Evolutionary conservation across 139 green algal species (phyloP).

Genomic region (Astrephomene gubernaculifera): DNA sequence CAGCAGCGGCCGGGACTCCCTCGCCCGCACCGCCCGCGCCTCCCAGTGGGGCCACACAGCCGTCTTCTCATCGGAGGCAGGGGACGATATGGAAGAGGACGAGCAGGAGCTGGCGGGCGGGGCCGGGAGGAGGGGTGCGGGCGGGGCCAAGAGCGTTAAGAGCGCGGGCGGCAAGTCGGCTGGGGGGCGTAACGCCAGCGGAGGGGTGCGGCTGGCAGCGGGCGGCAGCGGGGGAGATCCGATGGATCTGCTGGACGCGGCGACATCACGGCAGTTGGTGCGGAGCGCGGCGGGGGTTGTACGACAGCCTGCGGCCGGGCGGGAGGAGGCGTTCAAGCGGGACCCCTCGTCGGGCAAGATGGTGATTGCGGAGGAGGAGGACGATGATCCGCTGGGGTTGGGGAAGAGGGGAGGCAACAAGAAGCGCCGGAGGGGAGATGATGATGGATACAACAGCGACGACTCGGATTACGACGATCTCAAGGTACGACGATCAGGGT

Average conservation of each 20-base stretch:
- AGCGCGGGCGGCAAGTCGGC: neutral
- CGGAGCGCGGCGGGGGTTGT: slow-evolving; percentile 50
- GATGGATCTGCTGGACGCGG: slow-evolving; percentile 87
- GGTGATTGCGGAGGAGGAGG: slow-evolving; percentile 74
- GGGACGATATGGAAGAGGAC: neutral
- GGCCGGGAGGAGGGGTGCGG: neutral
- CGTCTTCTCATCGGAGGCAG: slow-evolving; percentile 81
- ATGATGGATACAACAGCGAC: slow-evolving; percentile 59
- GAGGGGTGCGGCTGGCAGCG: slow-evolving; percentile 25
- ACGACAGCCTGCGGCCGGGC: slow-evolving; percentile 25
- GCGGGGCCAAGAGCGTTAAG: neutral
- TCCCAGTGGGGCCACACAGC: slow-evolving; percentile 81
- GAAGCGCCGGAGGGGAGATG: slow-evolving; percentile 39
- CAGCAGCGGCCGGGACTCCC: slow-evolving; percentile 22
- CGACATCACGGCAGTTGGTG: slow-evolving; percentile 66
- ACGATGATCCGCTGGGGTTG: neutral
- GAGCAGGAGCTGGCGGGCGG: neutral
- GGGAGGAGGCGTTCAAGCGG: slow-evolving; percentile 54
- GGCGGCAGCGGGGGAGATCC: slow-evolving; percentile 70
- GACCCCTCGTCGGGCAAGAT: slow-evolving; percentile 65
- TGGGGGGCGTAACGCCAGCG: neutral
- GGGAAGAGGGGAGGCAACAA: slow-evolving; percentile 26
- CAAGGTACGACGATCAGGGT: neutral
- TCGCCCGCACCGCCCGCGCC: slow-evolving; percentile 68
- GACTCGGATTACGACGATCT: slow-evolving; percentile 85